Conservation (phyloP, 2,329 filamentous ascomycete species). For the Hypomyces perniciosus region DNA sequence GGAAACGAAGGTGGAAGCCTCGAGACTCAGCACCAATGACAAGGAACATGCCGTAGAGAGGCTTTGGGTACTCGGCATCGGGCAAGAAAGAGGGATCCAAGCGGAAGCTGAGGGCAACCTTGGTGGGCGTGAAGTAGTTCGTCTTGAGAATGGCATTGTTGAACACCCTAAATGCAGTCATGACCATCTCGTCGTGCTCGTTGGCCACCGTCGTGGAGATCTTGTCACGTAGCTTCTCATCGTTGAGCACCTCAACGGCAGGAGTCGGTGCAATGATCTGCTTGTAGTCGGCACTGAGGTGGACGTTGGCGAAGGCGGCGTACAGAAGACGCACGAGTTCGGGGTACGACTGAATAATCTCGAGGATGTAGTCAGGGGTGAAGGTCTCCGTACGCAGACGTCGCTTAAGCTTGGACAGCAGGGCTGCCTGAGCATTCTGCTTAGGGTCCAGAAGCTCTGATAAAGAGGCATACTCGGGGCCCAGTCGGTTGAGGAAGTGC, state of each 20-base stretch:
- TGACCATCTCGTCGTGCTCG: constrained; percentile 96
- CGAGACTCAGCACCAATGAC: constrained; percentile 95
- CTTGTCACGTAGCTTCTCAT: constrained; percentile 65
- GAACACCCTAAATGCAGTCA: constrained; percentile 94
- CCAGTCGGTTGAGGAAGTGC: constrained; percentile 94
- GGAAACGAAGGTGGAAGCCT: constrained; percentile 95
- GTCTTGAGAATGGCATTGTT: constrained; percentile 93
- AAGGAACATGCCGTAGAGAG: constrained; percentile 96
- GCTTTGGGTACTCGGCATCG: constrained; percentile 85
- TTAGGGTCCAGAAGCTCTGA: constrained; percentile 71
- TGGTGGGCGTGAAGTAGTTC: constrained; percentile 95
- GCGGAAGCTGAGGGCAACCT: constrained; percentile 95
- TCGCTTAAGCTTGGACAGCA: constrained; percentile 91
- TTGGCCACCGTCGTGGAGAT: constrained; percentile 78
- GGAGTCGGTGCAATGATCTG: constrained; percentile 49
- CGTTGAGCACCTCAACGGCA: constrained; percentile 64
- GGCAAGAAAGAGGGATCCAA: constrained; percentile 86
- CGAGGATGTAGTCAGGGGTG: constrained; percentile 94
- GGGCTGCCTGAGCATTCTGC: constrained; percentile 79
- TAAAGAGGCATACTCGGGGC: constrained; percentile 84
- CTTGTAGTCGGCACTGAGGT: constrained; percentile 55
- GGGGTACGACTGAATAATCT: constrained; percentile 91
- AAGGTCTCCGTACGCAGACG: constrained; percentile 94
- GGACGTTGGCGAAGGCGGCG: constrained; percentile 82
- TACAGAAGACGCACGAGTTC: constrained; percentile 82